Conservation (phyloP, 1,284 basidiomycete genomes). For the Neotropicomus parvogracilis region DNA sequence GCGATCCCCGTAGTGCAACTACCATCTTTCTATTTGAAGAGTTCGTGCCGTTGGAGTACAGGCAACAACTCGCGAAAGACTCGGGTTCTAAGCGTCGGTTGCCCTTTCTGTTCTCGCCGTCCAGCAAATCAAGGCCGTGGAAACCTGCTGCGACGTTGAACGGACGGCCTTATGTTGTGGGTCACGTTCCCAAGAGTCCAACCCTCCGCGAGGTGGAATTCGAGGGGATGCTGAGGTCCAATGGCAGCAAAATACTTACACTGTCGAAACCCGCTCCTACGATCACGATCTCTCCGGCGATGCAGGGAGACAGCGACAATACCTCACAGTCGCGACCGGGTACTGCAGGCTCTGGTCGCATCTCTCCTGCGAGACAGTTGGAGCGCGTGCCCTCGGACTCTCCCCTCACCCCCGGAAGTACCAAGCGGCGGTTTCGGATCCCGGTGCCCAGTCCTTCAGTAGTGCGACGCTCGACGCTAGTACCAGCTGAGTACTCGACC, state of each 20-base stretch:
- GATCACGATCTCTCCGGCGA: conserved; percentile 23
- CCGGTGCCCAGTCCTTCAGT: conserved; percentile 49
- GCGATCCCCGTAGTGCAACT: conserved; percentile 53
- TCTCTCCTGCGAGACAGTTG: conserved; percentile 20
- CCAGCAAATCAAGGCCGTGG: conserved; percentile 55
- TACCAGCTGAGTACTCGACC: conserved; percentile 67
- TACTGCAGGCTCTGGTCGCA: conserved; percentile 22
- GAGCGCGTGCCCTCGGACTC: conserved; percentile 30
- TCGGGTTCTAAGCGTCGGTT: conserved; percentile 43
- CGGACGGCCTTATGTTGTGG: conserved; percentile 68
- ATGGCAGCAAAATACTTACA: conserved; percentile 60
- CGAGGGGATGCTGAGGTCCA: conserved; percentile 65
- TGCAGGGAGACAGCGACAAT: conserved; percentile 19
- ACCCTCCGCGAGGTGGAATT: conserved; percentile 72
- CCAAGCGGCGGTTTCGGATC: conserved; percentile 53
- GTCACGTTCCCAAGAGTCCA: conserved; percentile 61
- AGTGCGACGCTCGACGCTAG: conserved; percentile 45
- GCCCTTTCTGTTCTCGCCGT: conserved; percentile 47
- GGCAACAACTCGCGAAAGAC: conserved; percentile 63
- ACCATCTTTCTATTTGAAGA: conserved; percentile 82
- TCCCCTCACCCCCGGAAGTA: conserved; percentile 27
- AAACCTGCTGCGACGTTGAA: conserved; percentile 76
- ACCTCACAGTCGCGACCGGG: conserved; percentile 21
- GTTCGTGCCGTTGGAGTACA: conserved; percentile 82
- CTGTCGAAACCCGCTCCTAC: conserved; percentile 35